These are phyloP conservation scores for Phaseolus coccineus DNA, from an alignment of 331 rosid species.

Conservation along the genomic window DNA sequence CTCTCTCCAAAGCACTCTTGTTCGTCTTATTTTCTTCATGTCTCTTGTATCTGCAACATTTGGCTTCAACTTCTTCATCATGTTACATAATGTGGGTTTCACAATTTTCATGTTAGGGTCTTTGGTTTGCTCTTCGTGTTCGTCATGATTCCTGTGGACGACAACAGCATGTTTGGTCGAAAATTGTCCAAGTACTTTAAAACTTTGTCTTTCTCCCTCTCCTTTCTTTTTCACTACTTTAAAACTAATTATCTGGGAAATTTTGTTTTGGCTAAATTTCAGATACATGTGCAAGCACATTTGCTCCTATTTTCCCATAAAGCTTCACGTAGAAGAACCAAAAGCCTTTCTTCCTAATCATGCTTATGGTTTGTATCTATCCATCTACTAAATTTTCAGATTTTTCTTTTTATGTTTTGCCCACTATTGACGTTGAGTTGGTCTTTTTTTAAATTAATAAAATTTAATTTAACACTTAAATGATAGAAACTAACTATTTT, in stretches of 20 bases:
- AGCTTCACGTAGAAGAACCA: slow-evolving; percentile 72
- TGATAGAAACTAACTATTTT: no score
- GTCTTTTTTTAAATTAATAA: no score
- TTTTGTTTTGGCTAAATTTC: slow-evolving; percentile 10
- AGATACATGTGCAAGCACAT: slow-evolving; percentile 79
- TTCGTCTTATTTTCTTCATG: not conserved
- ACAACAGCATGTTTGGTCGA: slow-evolving; percentile 58
- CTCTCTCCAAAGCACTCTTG: slow-evolving; percentile 64
- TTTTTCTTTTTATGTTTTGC: not conserved
- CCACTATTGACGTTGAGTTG: no score
- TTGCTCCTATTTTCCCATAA: slow-evolving; percentile 74
- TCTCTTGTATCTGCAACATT: not conserved
- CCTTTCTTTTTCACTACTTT: not conserved
- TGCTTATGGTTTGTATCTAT: slow-evolving; percentile 69
- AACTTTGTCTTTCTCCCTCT: not conserved
- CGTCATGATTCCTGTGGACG: slow-evolving; percentile 60
- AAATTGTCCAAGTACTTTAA: slow-evolving; percentile 59
- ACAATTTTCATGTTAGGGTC: slow-evolving; percentile 50
- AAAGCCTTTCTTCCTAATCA: slow-evolving; percentile 67
- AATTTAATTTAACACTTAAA: no score
- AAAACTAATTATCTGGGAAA: not conserved
- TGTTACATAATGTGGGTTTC: not conserved
- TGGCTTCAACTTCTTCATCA: not conserved
- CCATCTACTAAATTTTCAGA: not conserved
- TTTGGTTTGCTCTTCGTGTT: slow-evolving; percentile 58